phyloP scores from a whole-genome alignment of 176 grass and related monocot genomes.

The Rhynchospora tenuis region DNA sequence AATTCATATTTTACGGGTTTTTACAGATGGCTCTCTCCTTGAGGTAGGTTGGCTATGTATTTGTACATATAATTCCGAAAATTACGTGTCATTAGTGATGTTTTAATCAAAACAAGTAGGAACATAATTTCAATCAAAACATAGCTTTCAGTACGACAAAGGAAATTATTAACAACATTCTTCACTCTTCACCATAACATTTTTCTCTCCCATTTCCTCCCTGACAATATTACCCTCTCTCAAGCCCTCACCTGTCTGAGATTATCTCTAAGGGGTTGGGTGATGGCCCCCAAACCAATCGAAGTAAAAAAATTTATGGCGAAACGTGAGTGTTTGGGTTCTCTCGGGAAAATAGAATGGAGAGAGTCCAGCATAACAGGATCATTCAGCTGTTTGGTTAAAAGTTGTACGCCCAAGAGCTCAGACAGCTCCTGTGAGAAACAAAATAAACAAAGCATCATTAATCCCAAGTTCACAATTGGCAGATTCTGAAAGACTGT shows the following conservation, averaged over 20 bases:
- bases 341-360: constrained; percentile 81
- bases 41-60: too few species aligned
- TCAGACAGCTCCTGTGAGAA: constrained; percentile 70
- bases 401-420: constrained; percentile 71
- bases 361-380: constrained; percentile 66
- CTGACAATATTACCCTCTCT: too few species aligned
- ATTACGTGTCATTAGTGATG: too few species aligned
- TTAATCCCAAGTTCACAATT: background rate
- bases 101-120: too few species aligned
- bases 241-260: background rate
- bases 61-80: too few species aligned
- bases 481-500: background rate
- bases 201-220: too few species aligned
- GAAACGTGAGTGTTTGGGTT: constrained; percentile 88
- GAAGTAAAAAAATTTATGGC: constrained; percentile 94
- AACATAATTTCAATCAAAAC: too few species aligned
- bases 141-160: too few species aligned
- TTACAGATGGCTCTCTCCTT: too few species aligned
- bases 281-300: constrained; percentile 84
- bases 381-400: constrained; percentile 86
- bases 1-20: too few species aligned
- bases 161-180: too few species aligned
- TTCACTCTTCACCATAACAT: too few species aligned
- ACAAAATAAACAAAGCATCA: background rate
- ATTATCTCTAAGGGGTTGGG: constrained; percentile 72